phyloP scores from a whole-genome alignment of 176 grass and related monocot species.

The Ampelocalamus luodianensis region DNA sequence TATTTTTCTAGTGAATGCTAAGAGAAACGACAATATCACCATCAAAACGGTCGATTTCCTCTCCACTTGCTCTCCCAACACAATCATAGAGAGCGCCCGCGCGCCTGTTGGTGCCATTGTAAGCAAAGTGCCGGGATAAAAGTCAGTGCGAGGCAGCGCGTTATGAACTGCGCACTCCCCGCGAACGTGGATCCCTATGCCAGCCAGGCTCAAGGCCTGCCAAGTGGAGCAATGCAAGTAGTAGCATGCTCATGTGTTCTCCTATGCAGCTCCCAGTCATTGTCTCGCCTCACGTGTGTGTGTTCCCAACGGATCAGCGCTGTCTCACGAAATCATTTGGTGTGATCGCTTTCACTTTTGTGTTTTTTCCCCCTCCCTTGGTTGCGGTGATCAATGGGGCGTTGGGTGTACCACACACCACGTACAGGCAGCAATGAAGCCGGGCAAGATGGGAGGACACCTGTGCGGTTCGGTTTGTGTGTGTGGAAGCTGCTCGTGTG shows the following conservation, averaged over 20 bases:
- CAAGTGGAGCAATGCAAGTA: neutral
- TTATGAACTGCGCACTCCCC: neutral
- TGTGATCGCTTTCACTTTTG: neutral
- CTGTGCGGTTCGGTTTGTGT: neutral
- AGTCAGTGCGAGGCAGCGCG: neutral
- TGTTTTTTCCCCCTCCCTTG: neutral
- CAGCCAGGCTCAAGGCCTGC: neutral
- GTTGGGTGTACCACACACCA: neutral
- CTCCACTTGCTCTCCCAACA: slow-evolving; percentile 21
- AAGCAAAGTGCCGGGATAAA: neutral
- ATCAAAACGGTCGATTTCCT: neutral
- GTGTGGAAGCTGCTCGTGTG: neutral
- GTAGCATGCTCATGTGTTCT: neutral
- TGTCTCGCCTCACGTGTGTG: neutral
- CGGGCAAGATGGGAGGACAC: neutral
- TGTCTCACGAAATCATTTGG: neutral
- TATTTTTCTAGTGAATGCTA: neutral
- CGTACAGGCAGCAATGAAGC: neutral
- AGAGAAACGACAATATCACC: neutral
- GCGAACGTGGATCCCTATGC: slow-evolving; percentile 21
- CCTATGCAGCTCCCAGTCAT: slow-evolving; percentile 9
- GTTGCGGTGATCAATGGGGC: neutral
- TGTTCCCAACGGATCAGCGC: neutral
- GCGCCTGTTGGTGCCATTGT: neutral
- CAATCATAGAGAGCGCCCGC: slow-evolving; percentile 7